Conservation (phyloP, 345 rosid genomes). For the Citrus medica region DNA sequence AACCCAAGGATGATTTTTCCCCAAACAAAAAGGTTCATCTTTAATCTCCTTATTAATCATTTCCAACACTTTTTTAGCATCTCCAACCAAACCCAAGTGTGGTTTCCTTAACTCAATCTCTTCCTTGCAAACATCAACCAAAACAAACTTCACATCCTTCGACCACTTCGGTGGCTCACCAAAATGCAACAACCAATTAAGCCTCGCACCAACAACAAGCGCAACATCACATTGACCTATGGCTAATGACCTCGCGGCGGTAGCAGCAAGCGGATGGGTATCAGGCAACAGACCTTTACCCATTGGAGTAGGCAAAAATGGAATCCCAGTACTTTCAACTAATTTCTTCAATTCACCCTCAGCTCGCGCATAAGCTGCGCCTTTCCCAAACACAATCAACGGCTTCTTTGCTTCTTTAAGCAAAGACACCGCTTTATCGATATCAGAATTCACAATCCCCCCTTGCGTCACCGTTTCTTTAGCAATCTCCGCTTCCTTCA, state of each 20-base stretch:
- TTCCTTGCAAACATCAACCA: slow-evolving; percentile 71
- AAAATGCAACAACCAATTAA: slow-evolving; percentile 93
- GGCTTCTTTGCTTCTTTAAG: slow-evolving; percentile 81
- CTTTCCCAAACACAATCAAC: slow-evolving; percentile 90
- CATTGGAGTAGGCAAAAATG: slow-evolving; percentile 96
- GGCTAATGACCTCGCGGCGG: slow-evolving; percentile 93
- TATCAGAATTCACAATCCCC: slow-evolving; percentile 35
- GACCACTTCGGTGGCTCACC: slow-evolving; percentile 96
- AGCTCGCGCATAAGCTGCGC: slow-evolving; percentile 82
- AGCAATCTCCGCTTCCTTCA: slow-evolving; percentile 29
- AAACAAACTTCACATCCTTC: slow-evolving; percentile 73
- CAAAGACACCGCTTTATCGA: slow-evolving; percentile 55
- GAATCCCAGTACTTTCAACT: slow-evolving; percentile 74
- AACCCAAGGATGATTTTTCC: slow-evolving; percentile 77
- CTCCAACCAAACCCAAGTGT: slow-evolving; percentile 70
- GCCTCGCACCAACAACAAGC: slow-evolving; percentile 88
- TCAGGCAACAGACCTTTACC: slow-evolving; percentile 97
- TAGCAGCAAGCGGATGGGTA: slow-evolving; percentile 78
- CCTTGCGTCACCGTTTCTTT: slow-evolving; percentile 12
- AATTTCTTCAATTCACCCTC: slow-evolving; percentile 72
- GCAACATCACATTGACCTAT: slow-evolving; percentile 96
- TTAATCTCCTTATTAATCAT: slow-evolving; percentile 75
- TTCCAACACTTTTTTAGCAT: slow-evolving; percentile 71
- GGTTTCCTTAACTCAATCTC: slow-evolving; percentile 86
- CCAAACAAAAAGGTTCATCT: slow-evolving; percentile 86